Evolutionary conservation across 2,329 filamentous ascomycete genomes (phyloP), one percentile per base, ranked within the genome.

Genomic region (Epichloe brachyelytri): DNA sequence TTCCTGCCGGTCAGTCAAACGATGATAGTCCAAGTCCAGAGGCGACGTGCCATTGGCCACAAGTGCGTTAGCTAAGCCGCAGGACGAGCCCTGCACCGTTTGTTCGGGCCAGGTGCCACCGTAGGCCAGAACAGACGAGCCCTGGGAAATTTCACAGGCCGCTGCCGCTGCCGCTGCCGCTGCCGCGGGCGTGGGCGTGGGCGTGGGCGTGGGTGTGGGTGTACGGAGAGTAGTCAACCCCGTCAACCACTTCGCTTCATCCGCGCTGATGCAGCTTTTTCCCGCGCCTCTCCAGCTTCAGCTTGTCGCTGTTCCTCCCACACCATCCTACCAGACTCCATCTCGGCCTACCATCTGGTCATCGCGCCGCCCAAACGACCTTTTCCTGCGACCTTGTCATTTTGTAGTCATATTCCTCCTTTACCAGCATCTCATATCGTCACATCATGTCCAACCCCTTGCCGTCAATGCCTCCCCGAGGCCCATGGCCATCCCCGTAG

Each of bases 401-500:
- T 60, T 53, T 50, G 26, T 51, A 53, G 34, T 53, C 22, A 37
- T 12, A 61, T 63, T 60, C 51, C 46, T 55, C 50, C 41, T 53
- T 54, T 53, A 34, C 46, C 52, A 55, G 49, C 41, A 51, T 53
- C 47, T 54, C 51, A 50, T 58, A 57, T 55, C 53, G 53, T 57
- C 56, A 56, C 58, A 58, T 48, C 58, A 75, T 72, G 69, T 67
- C 71, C 53, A 69, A 70, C 65, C 69, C 74, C 57, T 69, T 69
- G 56, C 71, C 73, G 46, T 71, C 75, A 57, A 71, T 73, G 63
- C 72, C 75, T 60, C 68, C 51, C 65, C 67, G 55, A 67, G 65
- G 54, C 67, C 69, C 54, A 66, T 69, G 54, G 68, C 71, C 52
- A 64, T 80, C 49, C 71, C 73, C 41, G 67, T 80, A 59, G 70